A percentile compares a stretch with the other conserved stretches of the same genome.
Evolutionary conservation across 768 basidiomycete genomes (phyloP).

Genomic region (Sarcodon sp.): DNA sequence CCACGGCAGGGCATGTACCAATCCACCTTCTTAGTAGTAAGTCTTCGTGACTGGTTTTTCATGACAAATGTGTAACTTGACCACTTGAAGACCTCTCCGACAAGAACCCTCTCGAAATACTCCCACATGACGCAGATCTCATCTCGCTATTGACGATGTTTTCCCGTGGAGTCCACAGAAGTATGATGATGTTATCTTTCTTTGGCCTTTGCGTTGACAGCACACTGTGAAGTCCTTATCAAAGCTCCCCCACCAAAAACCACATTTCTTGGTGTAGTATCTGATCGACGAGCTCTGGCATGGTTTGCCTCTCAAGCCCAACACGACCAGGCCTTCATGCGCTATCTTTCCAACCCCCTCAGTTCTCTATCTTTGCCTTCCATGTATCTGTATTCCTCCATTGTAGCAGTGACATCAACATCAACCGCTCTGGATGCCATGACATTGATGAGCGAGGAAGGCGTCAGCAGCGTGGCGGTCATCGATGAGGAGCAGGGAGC

Average conservation of each 20-base stretch:
- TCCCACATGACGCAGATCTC: conserved; percentile 51
- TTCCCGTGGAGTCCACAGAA: conserved; percentile 60
- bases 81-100: conserved; percentile 56
- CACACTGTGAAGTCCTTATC: conserved; percentile 34
- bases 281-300: conserved; percentile 56
- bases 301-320: conserved; percentile 53
- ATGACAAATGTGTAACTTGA: neutral
- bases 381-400: conserved; percentile 44
- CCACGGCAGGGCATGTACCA: conserved; percentile 60
- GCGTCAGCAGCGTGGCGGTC: conserved; percentile 75
- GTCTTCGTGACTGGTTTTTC: conserved; percentile 9
- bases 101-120: conserved; percentile 63
- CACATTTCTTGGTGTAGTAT: conserved; percentile 58
- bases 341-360: conserved; percentile 42
- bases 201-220: neutral
- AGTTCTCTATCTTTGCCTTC: conserved; percentile 48
- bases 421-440: conserved; percentile 68
- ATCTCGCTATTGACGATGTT: conserved; percentile 54
- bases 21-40: conserved; percentile 69
- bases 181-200: conserved; percentile 19
- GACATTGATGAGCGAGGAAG: conserved; percentile 76
- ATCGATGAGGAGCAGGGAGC: conserved; percentile 50
- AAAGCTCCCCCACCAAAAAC: conserved; percentile 28
- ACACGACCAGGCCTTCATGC: conserved; percentile 28
- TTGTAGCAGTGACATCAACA: conserved; percentile 48